Percentiles rank a stretch among this genome's conserved stretches.
Conservation (phyloP, 306 rosid species). For the Castanea crenata region DNA sequence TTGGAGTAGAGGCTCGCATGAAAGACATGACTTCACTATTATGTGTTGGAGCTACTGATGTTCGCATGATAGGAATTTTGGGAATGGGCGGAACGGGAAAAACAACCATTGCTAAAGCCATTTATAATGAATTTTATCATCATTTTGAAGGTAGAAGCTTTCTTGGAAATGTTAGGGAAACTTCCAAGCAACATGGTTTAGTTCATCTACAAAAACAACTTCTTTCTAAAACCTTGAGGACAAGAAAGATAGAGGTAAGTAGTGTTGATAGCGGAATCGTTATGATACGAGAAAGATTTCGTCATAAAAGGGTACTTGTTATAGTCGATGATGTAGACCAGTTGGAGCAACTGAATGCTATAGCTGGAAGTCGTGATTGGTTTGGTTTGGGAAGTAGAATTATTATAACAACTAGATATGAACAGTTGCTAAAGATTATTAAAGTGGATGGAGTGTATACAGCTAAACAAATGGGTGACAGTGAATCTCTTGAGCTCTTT, state of each 20-base stretch:
- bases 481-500: neutral
- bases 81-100: neutral
- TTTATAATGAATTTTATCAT: neutral
- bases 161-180: neutral
- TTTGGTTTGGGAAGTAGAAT: neutral
- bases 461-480: neutral
- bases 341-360: neutral
- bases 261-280: neutral
- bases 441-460: neutral
- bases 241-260: neutral
- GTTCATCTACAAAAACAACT: neutral
- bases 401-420: neutral
- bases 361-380: neutral
- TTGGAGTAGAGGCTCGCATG: neutral
- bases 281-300: neutral
- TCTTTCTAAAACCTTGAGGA: neutral
- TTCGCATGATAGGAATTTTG: neutral
- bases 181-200: neutral
- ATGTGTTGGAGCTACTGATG: neutral
- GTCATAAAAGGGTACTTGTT: neutral
- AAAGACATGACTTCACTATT: neutral
- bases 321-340: neutral
- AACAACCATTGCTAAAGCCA: neutral
- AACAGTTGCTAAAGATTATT: neutral
- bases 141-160: neutral